A percentile compares a stretch with the other conserved stretches of the same genome.
phyloP scores from a whole-genome alignment of 2,329 filamentous ascomycete genomes.

The Colletotrichum sp. region DNA sequence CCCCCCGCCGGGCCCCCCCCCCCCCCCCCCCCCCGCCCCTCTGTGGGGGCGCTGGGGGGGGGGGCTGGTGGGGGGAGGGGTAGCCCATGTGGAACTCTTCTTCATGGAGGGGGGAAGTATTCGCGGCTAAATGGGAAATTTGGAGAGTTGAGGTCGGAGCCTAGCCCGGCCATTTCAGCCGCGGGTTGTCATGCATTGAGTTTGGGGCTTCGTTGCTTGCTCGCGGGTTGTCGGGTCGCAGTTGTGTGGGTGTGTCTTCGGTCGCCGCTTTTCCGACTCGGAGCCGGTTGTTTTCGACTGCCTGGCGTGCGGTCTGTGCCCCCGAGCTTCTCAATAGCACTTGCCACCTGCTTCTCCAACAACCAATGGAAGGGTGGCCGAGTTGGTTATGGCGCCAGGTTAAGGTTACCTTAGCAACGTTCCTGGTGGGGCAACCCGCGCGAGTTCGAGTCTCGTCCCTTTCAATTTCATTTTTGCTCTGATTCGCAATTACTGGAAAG shows the following conservation, averaged over 20 bases:
- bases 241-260: not conserved
- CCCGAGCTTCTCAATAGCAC: fast-evolving
- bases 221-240: not conserved
- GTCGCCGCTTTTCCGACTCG: not conserved
- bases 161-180: not conserved
- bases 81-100: not conserved
- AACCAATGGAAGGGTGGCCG: not conserved
- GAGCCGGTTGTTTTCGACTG: not conserved
- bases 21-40: too few relatives aligned
- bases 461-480: not conserved
- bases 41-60: too few relatives aligned
- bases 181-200: not conserved
- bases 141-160: not conserved
- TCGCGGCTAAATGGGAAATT: slow-evolving; percentile 18
- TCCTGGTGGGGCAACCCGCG: not conserved
- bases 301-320: not conserved
- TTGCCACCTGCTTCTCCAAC: fast-evolving
- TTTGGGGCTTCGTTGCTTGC: not conserved
- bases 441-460: not conserved
- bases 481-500: too few relatives aligned
- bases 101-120: not conserved
- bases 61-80: too few relatives aligned
- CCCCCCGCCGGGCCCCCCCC: too few relatives aligned
- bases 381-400: not conserved
- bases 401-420: not conserved